Evolutionary conservation across 495 filamentous ascomycete genomes (phyloP), one percentile per base, ranked within the genome.

Genomic region (Sabuloglossum arenarium): DNA sequence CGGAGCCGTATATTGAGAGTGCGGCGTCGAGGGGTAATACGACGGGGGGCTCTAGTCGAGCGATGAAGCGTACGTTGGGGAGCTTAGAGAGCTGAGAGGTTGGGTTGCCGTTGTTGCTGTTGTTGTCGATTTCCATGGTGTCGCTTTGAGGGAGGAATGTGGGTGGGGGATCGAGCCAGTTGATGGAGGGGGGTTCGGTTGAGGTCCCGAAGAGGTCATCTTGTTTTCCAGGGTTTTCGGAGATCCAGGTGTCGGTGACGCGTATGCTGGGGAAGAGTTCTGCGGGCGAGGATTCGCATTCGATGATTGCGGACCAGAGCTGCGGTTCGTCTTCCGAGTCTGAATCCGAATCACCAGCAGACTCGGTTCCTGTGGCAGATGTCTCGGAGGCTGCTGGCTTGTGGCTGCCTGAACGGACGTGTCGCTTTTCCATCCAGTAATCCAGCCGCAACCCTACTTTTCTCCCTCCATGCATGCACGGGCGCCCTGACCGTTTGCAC

Each of bases 1-100:
- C 71, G 23, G 79, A 71, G 54, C 77, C 70, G 47, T 81, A 79
- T 32, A 97, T 78, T 6, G 83, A 74, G 1, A 78, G 64, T 30
- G 84, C 86, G 9, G 82, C 71, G 31, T 73, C 65, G 31, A 81
- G 74, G 0, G 90, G 82, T 47, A 96, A 68, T 9, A 85, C 74
- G 12, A 98, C 66, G 0, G 88, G 85, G 5, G 91, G 91, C 53
- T 95, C 84, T 31, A 97, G 78, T 29, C 75, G 83, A 2, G 85
- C 88, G 42, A 84, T 74, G 66, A 98, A 97, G 21, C 82, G 79
- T 43, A 88, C 80, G 31, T 89, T 79, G 0, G 86, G 83, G 11
- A 82, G 69, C 51, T 78, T 79, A 23, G 47, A 64, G 23, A 75
- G 59, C n/a, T n/a, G n/a, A n/a, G n/a, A n/a, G n/a, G n/a, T n/a